phyloP scores from a whole-genome alignment of 129 eudicot species.

The Deinandra increscens region DNA sequence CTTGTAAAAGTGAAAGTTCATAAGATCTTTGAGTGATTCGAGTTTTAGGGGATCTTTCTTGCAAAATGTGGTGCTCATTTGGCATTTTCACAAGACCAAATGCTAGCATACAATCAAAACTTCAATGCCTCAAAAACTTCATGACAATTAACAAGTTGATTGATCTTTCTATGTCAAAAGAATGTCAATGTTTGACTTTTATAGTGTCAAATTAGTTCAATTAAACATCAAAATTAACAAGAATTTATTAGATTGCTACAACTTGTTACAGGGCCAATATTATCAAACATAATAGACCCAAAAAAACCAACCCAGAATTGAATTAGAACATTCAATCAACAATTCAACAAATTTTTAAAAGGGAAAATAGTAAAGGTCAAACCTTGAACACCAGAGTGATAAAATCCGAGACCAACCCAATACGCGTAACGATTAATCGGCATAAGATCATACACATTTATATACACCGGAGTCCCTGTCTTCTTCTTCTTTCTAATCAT shows the following conservation, averaged over 20 bases:
- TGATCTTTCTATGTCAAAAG: not conserved
- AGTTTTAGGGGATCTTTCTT: not conserved
- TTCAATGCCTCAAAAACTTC: not conserved
- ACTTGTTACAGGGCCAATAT: not conserved
- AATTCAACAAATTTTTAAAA: constrained; percentile 3
- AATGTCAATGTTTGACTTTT: constrained; percentile 1
- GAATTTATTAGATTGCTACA: not conserved
- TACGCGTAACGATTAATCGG: constrained; percentile 76
- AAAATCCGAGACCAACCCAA: constrained; percentile 85
- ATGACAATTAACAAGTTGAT: not conserved
- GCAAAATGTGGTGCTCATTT: not conserved
- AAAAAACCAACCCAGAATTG: not conserved
- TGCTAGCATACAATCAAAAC: not conserved
- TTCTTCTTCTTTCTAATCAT: constrained; percentile 58
- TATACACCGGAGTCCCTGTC: constrained; percentile 70
- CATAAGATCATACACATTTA: constrained; percentile 84
- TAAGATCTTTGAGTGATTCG: not conserved
- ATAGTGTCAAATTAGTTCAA: constrained; percentile 11
- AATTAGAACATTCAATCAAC: constrained; percentile 7
- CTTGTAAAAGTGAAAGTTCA: not conserved
- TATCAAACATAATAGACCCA: not conserved
- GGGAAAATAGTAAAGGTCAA: constrained; percentile 12
- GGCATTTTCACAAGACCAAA: constrained; percentile 1
- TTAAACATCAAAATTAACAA: not conserved
- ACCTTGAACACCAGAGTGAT: constrained; percentile 95